Evolutionary conservation across 192 early-diverging fungal genomes (phyloP).

Genomic region (Coemansia sp.): DNA sequence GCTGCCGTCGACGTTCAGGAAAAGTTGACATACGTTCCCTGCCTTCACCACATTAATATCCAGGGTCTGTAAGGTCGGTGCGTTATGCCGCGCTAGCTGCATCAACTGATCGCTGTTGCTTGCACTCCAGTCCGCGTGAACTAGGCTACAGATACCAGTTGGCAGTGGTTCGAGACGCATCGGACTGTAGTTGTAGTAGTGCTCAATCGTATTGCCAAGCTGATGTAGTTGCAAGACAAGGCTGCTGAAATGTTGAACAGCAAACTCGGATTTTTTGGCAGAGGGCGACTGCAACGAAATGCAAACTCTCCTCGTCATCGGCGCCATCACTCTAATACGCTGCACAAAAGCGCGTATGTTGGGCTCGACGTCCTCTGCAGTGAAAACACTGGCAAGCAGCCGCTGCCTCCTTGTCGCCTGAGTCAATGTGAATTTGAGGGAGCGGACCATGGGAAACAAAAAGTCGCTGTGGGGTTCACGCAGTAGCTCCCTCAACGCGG

Average conservation of each 20-base stretch:
- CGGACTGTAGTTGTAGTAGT: background rate
- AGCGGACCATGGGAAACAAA: background rate
- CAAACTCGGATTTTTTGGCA: background rate
- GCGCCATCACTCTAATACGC: background rate
- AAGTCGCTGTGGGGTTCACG: background rate
- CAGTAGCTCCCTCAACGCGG: background rate
- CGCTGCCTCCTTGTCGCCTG: background rate
- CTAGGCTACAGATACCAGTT: background rate
- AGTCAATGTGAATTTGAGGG: background rate
- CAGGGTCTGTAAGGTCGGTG: background rate
- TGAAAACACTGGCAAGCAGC: background rate
- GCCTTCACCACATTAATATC: background rate
- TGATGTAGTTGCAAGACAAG: background rate
- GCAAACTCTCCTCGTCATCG: background rate
- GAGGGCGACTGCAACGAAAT: background rate
- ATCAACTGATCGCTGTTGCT: background rate
- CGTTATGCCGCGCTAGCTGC: background rate
- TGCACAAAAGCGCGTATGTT: background rate
- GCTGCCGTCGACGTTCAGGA: background rate
- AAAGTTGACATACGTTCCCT: background rate
- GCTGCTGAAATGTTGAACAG: background rate
- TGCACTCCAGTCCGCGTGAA: background rate
- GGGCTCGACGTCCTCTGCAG: background rate
- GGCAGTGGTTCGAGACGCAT: background rate
- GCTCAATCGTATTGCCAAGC: background rate